Percentiles rank a stretch among this genome's conserved stretches.
These are phyloP conservation scores for Acmispon strigosus DNA, from an alignment of 306 rosid genomes.

Conservation along the genomic window DNA sequence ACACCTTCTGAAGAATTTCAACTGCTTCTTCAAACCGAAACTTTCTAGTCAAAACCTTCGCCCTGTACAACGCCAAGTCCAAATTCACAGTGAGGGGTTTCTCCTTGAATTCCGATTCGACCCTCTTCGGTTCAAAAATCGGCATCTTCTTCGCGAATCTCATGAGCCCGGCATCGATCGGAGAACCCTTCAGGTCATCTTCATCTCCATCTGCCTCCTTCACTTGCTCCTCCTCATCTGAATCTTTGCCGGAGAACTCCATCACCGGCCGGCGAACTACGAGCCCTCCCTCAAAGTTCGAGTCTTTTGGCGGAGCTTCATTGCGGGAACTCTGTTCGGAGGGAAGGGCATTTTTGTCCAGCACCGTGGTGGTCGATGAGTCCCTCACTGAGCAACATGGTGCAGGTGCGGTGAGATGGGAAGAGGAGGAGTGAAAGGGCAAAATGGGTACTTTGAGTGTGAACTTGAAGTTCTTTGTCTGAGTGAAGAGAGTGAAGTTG, in stretches of 20 bases:
- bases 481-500: slow-evolving; percentile 45
- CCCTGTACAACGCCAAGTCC: slow-evolving; percentile 78
- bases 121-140: slow-evolving; percentile 66
- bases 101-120: slow-evolving; percentile 36
- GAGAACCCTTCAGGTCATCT: slow-evolving; percentile 14
- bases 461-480: slow-evolving; percentile 52
- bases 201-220: not conserved
- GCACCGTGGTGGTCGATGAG: slow-evolving; percentile 35
- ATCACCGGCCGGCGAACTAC: slow-evolving; percentile 79
- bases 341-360: slow-evolving; percentile 24
- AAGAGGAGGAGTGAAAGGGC: slow-evolving; percentile 35
- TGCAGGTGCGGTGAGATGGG: slow-evolving; percentile 17
- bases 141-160: slow-evolving; percentile 76
- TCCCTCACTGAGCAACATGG: slow-evolving; percentile 49
- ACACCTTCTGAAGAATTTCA: slow-evolving; percentile 54
- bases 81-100: slow-evolving; percentile 65
- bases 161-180: slow-evolving; percentile 46
- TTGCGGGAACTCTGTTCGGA: slow-evolving; percentile 7
- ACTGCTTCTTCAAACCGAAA: slow-evolving; percentile 58
- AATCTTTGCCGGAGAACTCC: slow-evolving; percentile 35
- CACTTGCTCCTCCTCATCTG: slow-evolving; percentile 21
- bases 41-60: slow-evolving; percentile 56
- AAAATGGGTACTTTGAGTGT: slow-evolving; percentile 36
- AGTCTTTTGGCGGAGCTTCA: not conserved
- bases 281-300: slow-evolving; percentile 24